Conservation (phyloP, 192 early-diverging fungal species). For the Dissophora ornata region DNA sequence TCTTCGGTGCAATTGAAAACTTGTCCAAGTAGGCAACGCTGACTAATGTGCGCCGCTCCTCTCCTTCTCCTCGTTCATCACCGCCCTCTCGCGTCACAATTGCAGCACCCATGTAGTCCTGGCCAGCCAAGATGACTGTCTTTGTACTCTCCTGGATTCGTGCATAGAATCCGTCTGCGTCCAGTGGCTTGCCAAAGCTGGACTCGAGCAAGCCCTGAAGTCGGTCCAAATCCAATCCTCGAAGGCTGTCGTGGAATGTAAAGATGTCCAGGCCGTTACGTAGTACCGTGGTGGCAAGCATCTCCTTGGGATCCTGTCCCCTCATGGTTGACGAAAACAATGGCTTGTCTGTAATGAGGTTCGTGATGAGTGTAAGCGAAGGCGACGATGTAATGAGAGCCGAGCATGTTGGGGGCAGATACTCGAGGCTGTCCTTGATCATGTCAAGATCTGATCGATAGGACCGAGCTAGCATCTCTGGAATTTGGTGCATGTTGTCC, state of each 20-base stretch:
- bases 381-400: constrained; percentile 75
- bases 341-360: constrained; percentile 84
- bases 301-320: constrained; percentile 49
- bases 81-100: constrained; percentile 80
- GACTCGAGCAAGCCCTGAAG: constrained; percentile 75
- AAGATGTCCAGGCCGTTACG: constrained; percentile 80
- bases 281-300: constrained; percentile 76
- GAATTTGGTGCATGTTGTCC: constrained; percentile 51
- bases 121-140: constrained; percentile 81
- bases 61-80: constrained; percentile 8
- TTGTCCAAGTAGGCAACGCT: constrained; percentile 86
- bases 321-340: constrained; percentile 64
- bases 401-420: constrained; percentile 80
- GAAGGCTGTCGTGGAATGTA: constrained; percentile 62
- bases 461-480: constrained; percentile 11
- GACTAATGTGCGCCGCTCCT: constrained; percentile 1
- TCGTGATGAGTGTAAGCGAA: constrained; percentile 69
- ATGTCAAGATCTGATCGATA: constrained; percentile 62
- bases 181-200: constrained; percentile 77
- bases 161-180: constrained; percentile 65
- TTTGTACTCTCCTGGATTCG: constrained; percentile 64
- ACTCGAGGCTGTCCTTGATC: constrained; percentile 72
- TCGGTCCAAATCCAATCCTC: constrained; percentile 62
- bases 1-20: constrained; percentile 86
- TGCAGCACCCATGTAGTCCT: constrained; percentile 90